Evolutionary conservation across 306 rosid species (phyloP).

Genomic region (Canavalia ensiformis): DNA sequence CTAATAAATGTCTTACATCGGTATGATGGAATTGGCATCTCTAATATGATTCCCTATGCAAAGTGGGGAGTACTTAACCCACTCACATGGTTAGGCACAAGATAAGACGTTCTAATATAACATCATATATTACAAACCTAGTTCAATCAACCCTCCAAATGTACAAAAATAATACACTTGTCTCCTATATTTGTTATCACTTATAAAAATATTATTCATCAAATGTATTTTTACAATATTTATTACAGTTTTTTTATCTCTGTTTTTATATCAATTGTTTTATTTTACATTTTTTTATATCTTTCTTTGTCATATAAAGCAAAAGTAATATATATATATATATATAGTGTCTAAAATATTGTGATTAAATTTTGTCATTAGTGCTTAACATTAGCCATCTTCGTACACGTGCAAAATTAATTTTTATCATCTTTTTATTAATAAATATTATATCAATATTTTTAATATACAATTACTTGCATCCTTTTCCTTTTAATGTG

Average conservation of each 20-base stretch:
- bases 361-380: too few relatives aligned
- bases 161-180: neutral
- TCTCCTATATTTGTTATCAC: neutral
- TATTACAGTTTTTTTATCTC: neutral
- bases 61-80: slow-evolving; percentile 2
- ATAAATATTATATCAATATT: too few relatives aligned
- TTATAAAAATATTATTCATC: neutral
- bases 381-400: too few relatives aligned
- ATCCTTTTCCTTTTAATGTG: too few relatives aligned
- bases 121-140: neutral
- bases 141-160: slow-evolving; percentile 14
- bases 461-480: too few relatives aligned
- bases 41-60: slow-evolving; percentile 3
- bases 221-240: neutral
- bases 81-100: neutral
- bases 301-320: neutral
- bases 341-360: too few relatives aligned
- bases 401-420: too few relatives aligned
- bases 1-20: neutral
- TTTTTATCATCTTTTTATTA: too few relatives aligned
- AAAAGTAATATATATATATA: too few relatives aligned
- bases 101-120: neutral
- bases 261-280: neutral
- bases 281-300: too few relatives aligned
- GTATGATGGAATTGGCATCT: slow-evolving; percentile 32